phyloP scores from a whole-genome alignment of 768 basidiomycete genomes.

The Calocybe indica region DNA sequence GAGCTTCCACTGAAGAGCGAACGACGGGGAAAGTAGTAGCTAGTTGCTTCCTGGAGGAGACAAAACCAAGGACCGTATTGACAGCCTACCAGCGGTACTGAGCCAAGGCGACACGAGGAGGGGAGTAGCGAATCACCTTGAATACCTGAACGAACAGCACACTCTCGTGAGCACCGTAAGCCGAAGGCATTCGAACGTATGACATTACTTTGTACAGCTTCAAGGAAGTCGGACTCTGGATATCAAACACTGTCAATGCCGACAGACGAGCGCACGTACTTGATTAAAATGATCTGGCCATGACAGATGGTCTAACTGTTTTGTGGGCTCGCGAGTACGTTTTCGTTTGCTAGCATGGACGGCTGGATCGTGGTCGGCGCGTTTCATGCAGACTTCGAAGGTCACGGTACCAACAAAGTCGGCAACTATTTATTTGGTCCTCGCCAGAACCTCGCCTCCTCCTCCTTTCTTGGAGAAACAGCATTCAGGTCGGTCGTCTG shows the following conservation, averaged over 20 bases:
- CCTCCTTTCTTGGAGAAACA: too few species aligned
- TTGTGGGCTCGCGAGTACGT: too few species aligned
- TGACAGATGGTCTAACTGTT: not conserved
- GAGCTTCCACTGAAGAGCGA: constrained; percentile 71
- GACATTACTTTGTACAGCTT: constrained; percentile 57
- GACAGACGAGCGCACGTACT: constrained; percentile 26
- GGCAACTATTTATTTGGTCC: too few species aligned
- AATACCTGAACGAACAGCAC: constrained; percentile 9
- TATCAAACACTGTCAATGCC: constrained; percentile 3
- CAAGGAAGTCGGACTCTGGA: not conserved
- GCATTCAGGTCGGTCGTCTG: too few species aligned
- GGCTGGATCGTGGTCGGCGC: too few species aligned
- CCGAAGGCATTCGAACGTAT: not conserved
- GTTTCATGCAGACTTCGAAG: too few species aligned
- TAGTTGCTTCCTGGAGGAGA: constrained; percentile 74
- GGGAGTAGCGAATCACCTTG: constrained; percentile 25
- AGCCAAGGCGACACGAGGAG: not conserved
- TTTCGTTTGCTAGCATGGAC: too few species aligned
- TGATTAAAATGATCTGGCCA: constrained; percentile 67
- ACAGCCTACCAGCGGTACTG: constrained; percentile 48
- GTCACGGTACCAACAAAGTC: too few species aligned
- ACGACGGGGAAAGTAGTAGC: constrained; percentile 76
- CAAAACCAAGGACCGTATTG: constrained; percentile 85
- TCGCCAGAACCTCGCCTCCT: too few species aligned
- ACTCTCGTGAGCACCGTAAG: not conserved